phyloP scores from a whole-genome alignment of 2,329 filamentous ascomycete genomes.

The Xylaria sp. region DNA sequence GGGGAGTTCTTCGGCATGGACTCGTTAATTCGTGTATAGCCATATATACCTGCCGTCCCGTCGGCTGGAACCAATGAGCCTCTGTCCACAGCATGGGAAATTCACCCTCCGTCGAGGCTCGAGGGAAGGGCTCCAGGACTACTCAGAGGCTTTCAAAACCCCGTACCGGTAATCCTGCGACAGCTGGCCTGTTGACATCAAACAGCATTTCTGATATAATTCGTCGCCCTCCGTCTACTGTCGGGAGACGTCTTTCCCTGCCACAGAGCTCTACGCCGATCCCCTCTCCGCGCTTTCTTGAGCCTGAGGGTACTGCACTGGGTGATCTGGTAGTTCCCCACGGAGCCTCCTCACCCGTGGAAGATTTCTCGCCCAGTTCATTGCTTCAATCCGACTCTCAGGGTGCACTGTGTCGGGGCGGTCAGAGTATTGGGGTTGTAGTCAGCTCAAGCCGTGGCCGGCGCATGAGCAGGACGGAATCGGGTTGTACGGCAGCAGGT shows the following conservation, averaged over 20 bases:
- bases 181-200: constrained; percentile 56
- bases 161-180: constrained; percentile 55
- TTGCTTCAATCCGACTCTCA: constrained; percentile 54
- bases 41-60: constrained; percentile 49
- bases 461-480: constrained; percentile 49
- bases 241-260: constrained; percentile 44
- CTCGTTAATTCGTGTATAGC: constrained; percentile 53
- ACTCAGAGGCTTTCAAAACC: constrained; percentile 65
- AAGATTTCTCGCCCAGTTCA: constrained; percentile 44
- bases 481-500: constrained; percentile 46
- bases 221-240: constrained; percentile 45
- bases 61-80: constrained; percentile 42
- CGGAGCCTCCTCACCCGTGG: constrained; percentile 30
- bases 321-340: constrained; percentile 28
- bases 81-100: constrained; percentile 61
- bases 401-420: constrained; percentile 43
- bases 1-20: constrained; percentile 54
- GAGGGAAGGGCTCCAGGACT: constrained; percentile 50
- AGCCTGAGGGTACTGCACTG: constrained; percentile 28
- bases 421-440: constrained; percentile 48
- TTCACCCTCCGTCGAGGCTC: constrained; percentile 59
- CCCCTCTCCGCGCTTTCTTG: constrained; percentile 40
- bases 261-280: constrained; percentile 40
- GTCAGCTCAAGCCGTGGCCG: constrained; percentile 38
- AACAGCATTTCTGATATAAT: constrained; percentile 50